Percentiles rank a stretch among this genome's conserved stretches.
These are phyloP conservation scores for Tetrapisispora namnaoensis DNA, from an alignment of 805 yeast species.

Conservation along the genomic window DNA sequence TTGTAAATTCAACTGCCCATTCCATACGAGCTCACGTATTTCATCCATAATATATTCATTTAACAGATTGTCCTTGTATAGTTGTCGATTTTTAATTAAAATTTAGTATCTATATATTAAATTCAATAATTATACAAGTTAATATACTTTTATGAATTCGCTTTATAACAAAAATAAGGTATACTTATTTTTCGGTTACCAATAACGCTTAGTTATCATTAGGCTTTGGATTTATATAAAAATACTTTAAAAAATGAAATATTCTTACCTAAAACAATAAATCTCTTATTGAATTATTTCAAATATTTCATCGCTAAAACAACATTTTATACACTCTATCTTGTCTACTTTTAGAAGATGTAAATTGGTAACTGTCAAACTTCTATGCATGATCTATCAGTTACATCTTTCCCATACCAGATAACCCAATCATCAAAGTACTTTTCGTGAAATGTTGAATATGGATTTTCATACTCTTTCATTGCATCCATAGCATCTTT, in stretches of 20 bases:
- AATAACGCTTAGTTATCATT: not conserved
- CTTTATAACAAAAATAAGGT: too few relatives aligned
- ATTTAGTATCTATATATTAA: not conserved
- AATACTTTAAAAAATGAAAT: too few relatives aligned
- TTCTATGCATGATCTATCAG: conserved; percentile 44
- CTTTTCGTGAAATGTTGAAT: conserved; percentile 32
- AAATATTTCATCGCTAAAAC: too few relatives aligned
- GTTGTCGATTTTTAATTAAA: too few relatives aligned
- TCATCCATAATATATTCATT: conserved; percentile 14
- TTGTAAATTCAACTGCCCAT: conserved; percentile 41
- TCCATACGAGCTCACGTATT: conserved; percentile 40
- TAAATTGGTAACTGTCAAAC: conserved; percentile 3
- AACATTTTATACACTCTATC: not conserved
- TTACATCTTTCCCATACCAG: conserved; percentile 57
- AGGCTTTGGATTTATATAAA: too few relatives aligned
- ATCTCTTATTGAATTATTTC: too few relatives aligned
- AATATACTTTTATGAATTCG: not conserved
- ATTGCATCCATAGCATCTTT: conserved; percentile 53
- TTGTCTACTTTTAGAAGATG: not conserved
- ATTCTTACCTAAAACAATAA: not conserved
- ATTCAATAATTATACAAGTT: not conserved
- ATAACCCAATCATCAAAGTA: conserved; percentile 49
- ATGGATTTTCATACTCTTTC: conserved; percentile 31
- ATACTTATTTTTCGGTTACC: not conserved
- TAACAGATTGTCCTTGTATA: not conserved